Evolutionary conservation across 768 basidiomycete genomes (phyloP), one percentile per base, ranked within the genome.

Genomic region (Trametes gibbosa): DNA sequence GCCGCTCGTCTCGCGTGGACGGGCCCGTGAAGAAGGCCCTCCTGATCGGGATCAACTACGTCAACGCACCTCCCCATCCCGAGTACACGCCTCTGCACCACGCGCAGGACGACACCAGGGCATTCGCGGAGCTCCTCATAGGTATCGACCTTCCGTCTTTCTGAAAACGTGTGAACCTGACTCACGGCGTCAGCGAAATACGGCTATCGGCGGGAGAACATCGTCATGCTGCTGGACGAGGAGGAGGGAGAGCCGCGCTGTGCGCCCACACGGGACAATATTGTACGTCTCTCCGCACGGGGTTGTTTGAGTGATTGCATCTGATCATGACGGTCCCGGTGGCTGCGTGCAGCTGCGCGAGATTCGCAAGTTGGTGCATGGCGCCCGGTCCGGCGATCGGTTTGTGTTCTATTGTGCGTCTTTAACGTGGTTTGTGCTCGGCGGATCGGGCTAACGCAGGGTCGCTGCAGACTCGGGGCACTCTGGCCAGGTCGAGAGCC

Each of bases 391-490:
- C 17, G 61, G 61, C 1, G 61, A 59, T 19, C 29, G 39, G n/a
- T 63, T 59, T 13, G 27, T 58, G 9, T 63, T 65, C 42, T 63
- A 53, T 53, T 63, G 64, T 65, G 41, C 27, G 64, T 54, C 5
- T 14, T 14, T 17, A 35, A n/a, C n/a, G 13, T 50, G 21, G 40
- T 32, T 2, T 32, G 29, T 32, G 29, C 5, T 32, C 2, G 25
- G 19, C 43, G 21, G 23, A 35, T 27, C 23, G 24, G 37, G 10
- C 45, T 55, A 3, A 56, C 25, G 19, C 19, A 4, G 10, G n/a
- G 47, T 5, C 21, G 14, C 19, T 13, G 13, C 17, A 70, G 69
- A 61, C 24, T 64, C 66, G 3, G 69, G 69, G 1, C 68, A 70
- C 25, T 65, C 66, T 0, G 65, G 62, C n/a, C 69, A 69, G 37